Conservation (phyloP, 2,329 filamentous ascomycete species). For the Sclerotiophoma versabilis region DNA sequence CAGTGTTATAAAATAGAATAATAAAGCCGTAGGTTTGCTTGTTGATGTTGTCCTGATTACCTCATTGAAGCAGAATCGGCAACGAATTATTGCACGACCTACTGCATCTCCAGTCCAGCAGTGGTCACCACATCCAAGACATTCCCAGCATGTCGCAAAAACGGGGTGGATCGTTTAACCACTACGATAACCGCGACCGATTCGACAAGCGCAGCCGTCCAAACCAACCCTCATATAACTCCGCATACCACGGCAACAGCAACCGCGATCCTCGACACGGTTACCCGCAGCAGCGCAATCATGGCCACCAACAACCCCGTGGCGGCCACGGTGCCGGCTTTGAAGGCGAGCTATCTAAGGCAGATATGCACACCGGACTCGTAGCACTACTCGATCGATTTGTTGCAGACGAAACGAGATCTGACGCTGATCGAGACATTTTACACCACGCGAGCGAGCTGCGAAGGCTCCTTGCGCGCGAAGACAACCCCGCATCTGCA, state of each 20-base stretch:
- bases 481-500: conserved; percentile 54
- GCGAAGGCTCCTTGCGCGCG: conserved; percentile 34
- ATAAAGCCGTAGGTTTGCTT: too few relatives aligned
- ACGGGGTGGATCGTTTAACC: conserved; percentile 28
- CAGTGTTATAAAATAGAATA: too few relatives aligned
- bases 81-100: too few relatives aligned
- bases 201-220: conserved; percentile 23
- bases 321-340: neutral
- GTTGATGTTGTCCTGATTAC: too few relatives aligned
- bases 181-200: conserved; percentile 27
- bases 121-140: neutral
- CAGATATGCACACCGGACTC: conserved; percentile 40
- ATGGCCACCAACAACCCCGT: conserved; percentile 9
- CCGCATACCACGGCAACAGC: conserved; percentile 1
- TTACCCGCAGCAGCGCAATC: conserved; percentile 11
- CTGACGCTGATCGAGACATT: conserved; percentile 34
- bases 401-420: conserved; percentile 35
- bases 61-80: too few relatives aligned
- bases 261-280: conserved; percentile 6
- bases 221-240: conserved; percentile 11
- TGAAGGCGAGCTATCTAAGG: conserved; percentile 23
- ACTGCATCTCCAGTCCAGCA: neutral
- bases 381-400: conserved; percentile 42
- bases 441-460: conserved; percentile 41
- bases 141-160: conserved; percentile 30